These are phyloP conservation scores for Elasticomyces elasticus DNA, from an alignment of 495 filamentous ascomycete species.

Conservation along the genomic window DNA sequence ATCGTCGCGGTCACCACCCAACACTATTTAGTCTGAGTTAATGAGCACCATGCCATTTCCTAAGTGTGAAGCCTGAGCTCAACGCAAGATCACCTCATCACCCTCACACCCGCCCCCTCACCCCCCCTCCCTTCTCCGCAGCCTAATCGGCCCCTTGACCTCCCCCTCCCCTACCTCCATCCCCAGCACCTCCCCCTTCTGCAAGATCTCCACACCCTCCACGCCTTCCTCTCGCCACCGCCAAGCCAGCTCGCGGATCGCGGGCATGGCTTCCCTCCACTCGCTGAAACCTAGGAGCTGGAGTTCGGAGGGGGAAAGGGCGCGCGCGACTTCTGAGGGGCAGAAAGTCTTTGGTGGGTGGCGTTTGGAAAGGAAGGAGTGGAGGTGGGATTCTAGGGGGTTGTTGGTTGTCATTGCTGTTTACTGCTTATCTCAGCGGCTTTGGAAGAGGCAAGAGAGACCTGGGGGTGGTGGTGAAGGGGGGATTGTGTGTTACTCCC, in stretches of 20 bases:
- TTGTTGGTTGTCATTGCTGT: no score
- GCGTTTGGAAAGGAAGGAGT: slow-evolving; percentile 14
- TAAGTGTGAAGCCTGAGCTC: no score
- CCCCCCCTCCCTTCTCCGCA: slow-evolving; percentile 21
- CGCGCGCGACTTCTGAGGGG: slow-evolving; percentile 41
- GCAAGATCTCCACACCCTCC: slow-evolving; percentile 39
- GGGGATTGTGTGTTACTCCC: no score
- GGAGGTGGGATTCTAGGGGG: slow-evolving; percentile 12
- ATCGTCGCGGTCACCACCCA: no score
- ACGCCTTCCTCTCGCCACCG: slow-evolving; percentile 28
- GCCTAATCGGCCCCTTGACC: slow-evolving; percentile 36
- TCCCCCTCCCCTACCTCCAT: slow-evolving; percentile 23
- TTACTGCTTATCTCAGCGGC: no score
- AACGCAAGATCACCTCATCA: no score
- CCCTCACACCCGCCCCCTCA: neutral
- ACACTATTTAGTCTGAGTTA: no score
- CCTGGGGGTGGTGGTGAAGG: no score
- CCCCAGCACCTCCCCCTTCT: slow-evolving; percentile 34
- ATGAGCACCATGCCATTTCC: no score
- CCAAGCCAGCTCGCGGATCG: slow-evolving; percentile 32
- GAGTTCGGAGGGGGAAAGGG: slow-evolving; percentile 32
- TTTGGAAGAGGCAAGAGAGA: no score
- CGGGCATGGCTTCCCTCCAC: slow-evolving; percentile 40
- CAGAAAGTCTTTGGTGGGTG: slow-evolving; percentile 41
- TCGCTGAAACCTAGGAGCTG: slow-evolving; percentile 18